A percentile compares a stretch with the other conserved stretches of the same genome.
These are phyloP conservation scores for Daedaleopsis nitida DNA, from an alignment of 768 basidiomycete species.

Conservation along the genomic window DNA sequence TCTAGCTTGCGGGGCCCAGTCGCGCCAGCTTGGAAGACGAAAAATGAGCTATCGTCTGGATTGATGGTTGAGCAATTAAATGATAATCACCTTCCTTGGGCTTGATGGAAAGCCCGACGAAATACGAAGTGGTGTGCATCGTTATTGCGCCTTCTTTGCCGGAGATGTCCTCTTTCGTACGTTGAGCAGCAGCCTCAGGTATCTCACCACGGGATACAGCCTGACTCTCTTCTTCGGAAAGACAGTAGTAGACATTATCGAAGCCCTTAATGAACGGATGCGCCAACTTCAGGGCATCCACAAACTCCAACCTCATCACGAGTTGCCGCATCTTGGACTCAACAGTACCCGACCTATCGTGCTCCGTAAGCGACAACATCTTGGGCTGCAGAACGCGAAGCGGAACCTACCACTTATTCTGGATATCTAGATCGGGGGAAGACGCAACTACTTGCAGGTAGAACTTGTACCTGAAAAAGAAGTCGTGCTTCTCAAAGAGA, in stretches of 20 bases:
- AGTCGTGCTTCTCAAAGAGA: conserved; percentile 91
- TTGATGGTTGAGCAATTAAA: background rate
- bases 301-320: conserved; percentile 96
- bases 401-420: conserved; percentile 83
- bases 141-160: conserved; percentile 73
- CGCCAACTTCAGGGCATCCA: conserved; percentile 87
- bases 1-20: conserved; percentile 84
- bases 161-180: conserved; percentile 78
- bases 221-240: conserved; percentile 86
- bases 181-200: conserved; percentile 65
- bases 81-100: conserved; percentile 78
- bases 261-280: conserved; percentile 97
- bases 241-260: conserved; percentile 82
- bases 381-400: background rate
- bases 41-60: background rate
- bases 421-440: conserved; percentile 74
- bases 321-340: conserved; percentile 95
- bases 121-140: conserved; percentile 93
- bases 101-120: conserved; percentile 93
- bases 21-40: conserved; percentile 57
- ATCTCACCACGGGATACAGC: conserved; percentile 87
- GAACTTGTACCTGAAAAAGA: conserved; percentile 95
- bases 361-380: background rate
- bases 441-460: conserved; percentile 96
- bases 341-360: conserved; percentile 84